Base-by-base conservation (phyloP, 73 alveolate genomes). In the Uronychia binucleata region DNA sequence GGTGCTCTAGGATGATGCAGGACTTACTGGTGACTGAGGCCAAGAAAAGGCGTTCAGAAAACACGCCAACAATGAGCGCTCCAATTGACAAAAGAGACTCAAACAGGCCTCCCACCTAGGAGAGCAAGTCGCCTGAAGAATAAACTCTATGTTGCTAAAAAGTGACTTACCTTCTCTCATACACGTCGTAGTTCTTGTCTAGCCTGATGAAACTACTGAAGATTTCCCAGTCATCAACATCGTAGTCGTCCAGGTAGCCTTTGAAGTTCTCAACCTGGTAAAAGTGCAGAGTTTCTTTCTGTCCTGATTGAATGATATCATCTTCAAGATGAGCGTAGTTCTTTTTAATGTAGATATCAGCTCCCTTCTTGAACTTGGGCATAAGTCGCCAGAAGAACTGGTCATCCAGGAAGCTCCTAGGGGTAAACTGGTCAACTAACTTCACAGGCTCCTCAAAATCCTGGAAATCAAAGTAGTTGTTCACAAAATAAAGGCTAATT, bases 361-460 rank as follows among this genome's bases (percentile, higher is more conserved):
- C 57, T 74, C 74, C 78, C 82, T 81, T 82, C 30, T 79, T 88
- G 30, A 35, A 81, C 28, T 87, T 87, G 13, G 93, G 90, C 28
- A 77, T 32, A 5, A 88, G n/a, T 19, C 79, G 60, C 93, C 93
- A 88, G 59, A 81, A 88, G 78, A 88, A 77, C 26, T 81, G 28
- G 33, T 88, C 93, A 75, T 88, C 93, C n/a, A 88, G 77, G 46
- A 34, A 81, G 27, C 67, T 46, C 67, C 67, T 46, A 46, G 19
- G 5, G 67, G 67, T 46, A 46, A 46, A 19, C n/a, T 5, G 67
- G 67, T 46, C 67, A 46, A 46, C 19, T 46, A 46, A 27, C 57
- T 82, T 81, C 0, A 75, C 58, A 1, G 94, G 90, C 5, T 67
- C 25, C n/a, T n/a, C 83, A 33, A 34, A 88, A 33, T 81, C 83